These are phyloP conservation scores for Agrocybe chaxingu DNA, from an alignment of 768 basidiomycete genomes.

Conservation along the genomic window DNA sequence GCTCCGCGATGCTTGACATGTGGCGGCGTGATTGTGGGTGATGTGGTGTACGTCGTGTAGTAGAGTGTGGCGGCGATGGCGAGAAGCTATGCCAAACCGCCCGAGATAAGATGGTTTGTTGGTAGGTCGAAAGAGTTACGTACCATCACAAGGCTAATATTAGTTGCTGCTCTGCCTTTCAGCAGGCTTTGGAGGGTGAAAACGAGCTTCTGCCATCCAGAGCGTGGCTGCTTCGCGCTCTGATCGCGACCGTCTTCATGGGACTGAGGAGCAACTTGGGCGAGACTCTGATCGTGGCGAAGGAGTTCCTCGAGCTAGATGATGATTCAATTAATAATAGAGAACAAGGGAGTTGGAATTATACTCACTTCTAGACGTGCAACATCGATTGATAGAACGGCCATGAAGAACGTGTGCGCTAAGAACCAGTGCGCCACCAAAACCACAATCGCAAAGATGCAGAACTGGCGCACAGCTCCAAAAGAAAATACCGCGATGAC, in stretches of 20 bases:
- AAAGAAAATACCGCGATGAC: conserved; percentile 70
- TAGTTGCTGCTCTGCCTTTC: conserved; percentile 67
- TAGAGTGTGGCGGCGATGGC: conserved; percentile 75
- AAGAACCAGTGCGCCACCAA: conserved; percentile 97
- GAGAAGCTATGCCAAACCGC: conserved; percentile 49
- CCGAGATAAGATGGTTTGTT: conserved; percentile 5
- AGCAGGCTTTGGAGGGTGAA: conserved; percentile 43
- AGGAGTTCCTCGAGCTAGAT: conserved; percentile 80
- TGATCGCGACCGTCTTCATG: conserved; percentile 16
- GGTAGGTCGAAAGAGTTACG: conserved; percentile 19
- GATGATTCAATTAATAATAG: conserved; percentile 8
- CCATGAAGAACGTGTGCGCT: conserved; percentile 92
- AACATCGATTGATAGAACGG: conserved; percentile 93
- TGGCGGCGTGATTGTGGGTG: conserved; percentile 25
- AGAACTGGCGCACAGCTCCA: conserved; percentile 89
- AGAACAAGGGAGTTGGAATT: not conserved
- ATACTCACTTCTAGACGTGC: conserved; percentile 78
- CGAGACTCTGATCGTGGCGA: conserved; percentile 61
- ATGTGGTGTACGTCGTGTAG: conserved; percentile 60
- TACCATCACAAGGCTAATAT: conserved; percentile 79
- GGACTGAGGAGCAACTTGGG: conserved; percentile 36
- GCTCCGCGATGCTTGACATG: conserved; percentile 27
- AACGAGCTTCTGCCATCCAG: conserved; percentile 42
- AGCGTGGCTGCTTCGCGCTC: conserved; percentile 35
- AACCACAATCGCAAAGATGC: conserved; percentile 90